A percentile compares a stretch with the other conserved stretches of the same genome.
These are phyloP conservation scores for Epichloe amarillans DNA, from an alignment of 2,329 filamentous ascomycete species.

Conservation along the genomic window DNA sequence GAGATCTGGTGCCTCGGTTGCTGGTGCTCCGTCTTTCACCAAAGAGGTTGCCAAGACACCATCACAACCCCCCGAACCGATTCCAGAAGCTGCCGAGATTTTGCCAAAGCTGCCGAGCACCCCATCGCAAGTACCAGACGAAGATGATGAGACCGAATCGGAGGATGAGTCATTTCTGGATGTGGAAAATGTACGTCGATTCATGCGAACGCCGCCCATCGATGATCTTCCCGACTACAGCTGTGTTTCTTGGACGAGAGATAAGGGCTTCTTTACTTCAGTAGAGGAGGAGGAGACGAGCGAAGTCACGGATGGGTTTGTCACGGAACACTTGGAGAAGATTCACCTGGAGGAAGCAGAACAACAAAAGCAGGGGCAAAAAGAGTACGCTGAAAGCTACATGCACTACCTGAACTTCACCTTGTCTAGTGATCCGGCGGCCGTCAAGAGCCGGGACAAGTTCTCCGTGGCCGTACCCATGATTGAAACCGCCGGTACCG, in stretches of 20 bases:
- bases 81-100: constrained; percentile 17
- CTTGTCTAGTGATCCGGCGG: constrained; percentile 39
- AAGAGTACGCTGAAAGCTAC: constrained; percentile 35
- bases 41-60: not conserved
- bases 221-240: constrained; percentile 38
- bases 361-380: constrained; percentile 26
- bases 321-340: constrained; percentile 31
- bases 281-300: constrained; percentile 24
- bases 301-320: constrained; percentile 29
- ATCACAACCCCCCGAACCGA: not conserved
- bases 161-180: constrained; percentile 38
- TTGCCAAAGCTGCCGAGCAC: constrained; percentile 28
- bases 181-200: constrained; percentile 35
- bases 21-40: not conserved
- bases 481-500: constrained; percentile 20
- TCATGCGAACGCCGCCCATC: constrained; percentile 40
- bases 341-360: constrained; percentile 22
- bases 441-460: constrained; percentile 41
- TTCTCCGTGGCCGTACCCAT: constrained; percentile 29
- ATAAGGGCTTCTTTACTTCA: constrained; percentile 29
- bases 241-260: constrained; percentile 34
- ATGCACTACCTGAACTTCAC: constrained; percentile 41
- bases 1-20: constrained; percentile 1
- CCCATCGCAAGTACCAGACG: constrained; percentile 34
- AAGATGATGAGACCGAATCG: constrained; percentile 40